Conservation (phyloP, 768 basidiomycete genomes). For the Tricholomella constricta region DNA sequence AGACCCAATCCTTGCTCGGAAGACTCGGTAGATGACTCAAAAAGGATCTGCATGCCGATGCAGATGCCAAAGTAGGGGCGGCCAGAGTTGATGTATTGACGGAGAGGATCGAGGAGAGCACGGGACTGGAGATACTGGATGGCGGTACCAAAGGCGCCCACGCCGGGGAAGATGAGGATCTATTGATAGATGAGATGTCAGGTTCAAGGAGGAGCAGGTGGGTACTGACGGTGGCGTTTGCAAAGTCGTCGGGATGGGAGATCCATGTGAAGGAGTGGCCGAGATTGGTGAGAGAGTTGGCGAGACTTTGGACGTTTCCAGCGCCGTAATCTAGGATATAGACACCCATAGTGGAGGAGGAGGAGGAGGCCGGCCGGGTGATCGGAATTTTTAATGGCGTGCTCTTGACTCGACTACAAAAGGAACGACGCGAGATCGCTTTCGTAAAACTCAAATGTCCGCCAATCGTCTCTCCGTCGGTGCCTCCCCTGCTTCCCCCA, state of each 20-base stretch:
- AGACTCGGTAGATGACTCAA: constrained; percentile 82
- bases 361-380: not conserved
- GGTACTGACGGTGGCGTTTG: constrained; percentile 80
- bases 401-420: constrained; percentile 6
- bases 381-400: constrained; percentile 19
- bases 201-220: constrained; percentile 7
- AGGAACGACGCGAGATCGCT: constrained; percentile 7
- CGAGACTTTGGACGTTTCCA: constrained; percentile 91
- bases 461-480: constrained; percentile 49
- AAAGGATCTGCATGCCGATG: constrained; percentile 97
- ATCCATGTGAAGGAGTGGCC: constrained; percentile 93
- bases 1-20: constrained; percentile 75
- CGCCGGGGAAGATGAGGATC: constrained; percentile 96
- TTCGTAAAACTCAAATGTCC: constrained; percentile 38
- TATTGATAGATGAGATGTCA: constrained; percentile 34
- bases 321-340: constrained; percentile 97
- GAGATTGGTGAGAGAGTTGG: constrained; percentile 84
- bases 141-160: constrained; percentile 90
- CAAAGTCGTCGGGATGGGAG: constrained; percentile 75
- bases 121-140: constrained; percentile 71
- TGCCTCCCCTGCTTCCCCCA: constrained; percentile 46
- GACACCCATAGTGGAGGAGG: constrained; percentile 43
- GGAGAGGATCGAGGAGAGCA: constrained; percentile 80
- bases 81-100: constrained; percentile 81
- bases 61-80: constrained; percentile 97